Evolutionary conservation across 73 alveolate species (phyloP).

Genomic region (Symbiodinium natans): DNA sequence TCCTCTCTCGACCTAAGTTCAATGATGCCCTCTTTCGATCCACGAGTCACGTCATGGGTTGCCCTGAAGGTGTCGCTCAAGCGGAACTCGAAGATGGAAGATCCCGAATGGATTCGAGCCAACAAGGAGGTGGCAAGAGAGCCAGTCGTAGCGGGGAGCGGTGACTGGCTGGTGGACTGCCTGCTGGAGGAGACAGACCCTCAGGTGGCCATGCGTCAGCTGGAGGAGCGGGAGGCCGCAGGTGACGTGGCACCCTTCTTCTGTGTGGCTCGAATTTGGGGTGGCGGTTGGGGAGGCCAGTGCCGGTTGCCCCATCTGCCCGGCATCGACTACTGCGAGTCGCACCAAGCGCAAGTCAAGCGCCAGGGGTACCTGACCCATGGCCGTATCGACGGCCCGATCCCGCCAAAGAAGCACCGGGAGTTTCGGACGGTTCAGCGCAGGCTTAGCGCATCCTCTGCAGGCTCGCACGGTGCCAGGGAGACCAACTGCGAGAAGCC

Average conservation of each 20-base stretch:
- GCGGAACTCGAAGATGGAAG: background rate
- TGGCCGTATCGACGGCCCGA: conserved; percentile 57
- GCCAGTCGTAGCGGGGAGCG: background rate
- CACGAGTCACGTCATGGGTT: too few species aligned
- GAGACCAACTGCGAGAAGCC: too few species aligned
- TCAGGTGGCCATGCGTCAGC: background rate
- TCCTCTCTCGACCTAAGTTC: too few species aligned
- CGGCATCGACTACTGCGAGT: conserved; percentile 45
- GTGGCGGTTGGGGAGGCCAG: conserved; percentile 69
- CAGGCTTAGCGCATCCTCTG: background rate
- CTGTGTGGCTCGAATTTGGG: conserved; percentile 67
- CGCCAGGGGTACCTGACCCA: conserved; percentile 86
- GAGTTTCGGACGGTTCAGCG: conserved; percentile 31
- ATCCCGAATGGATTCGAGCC: background rate
- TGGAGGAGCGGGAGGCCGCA: background rate
- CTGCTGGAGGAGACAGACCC: background rate
- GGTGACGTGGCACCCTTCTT: background rate
- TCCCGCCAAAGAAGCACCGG: conserved; percentile 77
- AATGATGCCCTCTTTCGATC: too few species aligned
- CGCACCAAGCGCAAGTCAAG: conserved; percentile 27
- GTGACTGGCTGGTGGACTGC: background rate
- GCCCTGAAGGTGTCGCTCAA: background rate
- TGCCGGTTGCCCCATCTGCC: conserved; percentile 28
- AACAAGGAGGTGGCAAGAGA: background rate
- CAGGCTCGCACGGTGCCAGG: background rate